Evolutionary conservation across 2,329 filamentous ascomycete genomes (phyloP).

Genomic region (Alternaria arbusti): DNA sequence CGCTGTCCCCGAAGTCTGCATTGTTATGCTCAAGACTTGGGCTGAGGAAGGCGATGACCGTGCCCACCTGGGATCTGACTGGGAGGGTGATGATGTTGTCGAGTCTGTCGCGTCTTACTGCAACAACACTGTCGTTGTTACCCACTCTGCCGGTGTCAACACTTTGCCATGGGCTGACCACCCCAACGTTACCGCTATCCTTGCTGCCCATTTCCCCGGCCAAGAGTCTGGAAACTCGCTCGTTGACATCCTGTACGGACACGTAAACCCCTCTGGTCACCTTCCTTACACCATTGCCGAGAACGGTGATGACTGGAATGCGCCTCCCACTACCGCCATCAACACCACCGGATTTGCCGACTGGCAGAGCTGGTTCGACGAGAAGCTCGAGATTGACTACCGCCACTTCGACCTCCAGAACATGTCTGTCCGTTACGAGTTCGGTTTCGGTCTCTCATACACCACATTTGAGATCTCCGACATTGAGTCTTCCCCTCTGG

Average conservation of each 20-base stretch:
- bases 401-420: constrained; percentile 72
- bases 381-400: constrained; percentile 78
- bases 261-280: constrained; percentile 77
- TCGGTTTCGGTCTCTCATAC: constrained; percentile 78
- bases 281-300: constrained; percentile 87
- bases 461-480: constrained; percentile 77
- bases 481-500: constrained; percentile 62
- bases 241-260: constrained; percentile 69
- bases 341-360: constrained; percentile 50
- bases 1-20: constrained; percentile 53
- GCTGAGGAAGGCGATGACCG: constrained; percentile 56
- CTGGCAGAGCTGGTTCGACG: constrained; percentile 61
- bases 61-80: constrained; percentile 49
- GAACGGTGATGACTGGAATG: constrained; percentile 69
- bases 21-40: constrained; percentile 67
- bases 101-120: constrained; percentile 55
- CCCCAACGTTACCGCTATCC: constrained; percentile 52
- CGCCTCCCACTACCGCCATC: constrained; percentile 49
- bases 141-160: constrained; percentile 53
- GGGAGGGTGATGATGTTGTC: constrained; percentile 51
- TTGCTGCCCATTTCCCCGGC: constrained; percentile 52
- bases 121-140: constrained; percentile 60
- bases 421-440: constrained; percentile 75
- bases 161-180: constrained; percentile 51
- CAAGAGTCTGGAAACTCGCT: constrained; percentile 51